These are phyloP conservation scores for Mycena capillaripes DNA, from an alignment of 768 basidiomycete species.

Conservation along the genomic window DNA sequence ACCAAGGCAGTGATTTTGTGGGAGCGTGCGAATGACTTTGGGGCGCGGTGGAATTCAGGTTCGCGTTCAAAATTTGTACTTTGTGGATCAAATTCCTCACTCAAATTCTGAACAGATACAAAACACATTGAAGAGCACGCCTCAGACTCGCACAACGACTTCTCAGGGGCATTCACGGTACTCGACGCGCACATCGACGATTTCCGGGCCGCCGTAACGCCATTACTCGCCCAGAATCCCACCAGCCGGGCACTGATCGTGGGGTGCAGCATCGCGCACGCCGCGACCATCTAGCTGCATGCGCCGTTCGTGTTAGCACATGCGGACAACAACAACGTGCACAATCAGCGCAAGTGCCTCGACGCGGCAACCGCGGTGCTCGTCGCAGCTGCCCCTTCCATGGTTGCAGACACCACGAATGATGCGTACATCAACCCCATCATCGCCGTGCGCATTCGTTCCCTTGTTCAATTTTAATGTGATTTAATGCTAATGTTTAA, in stretches of 20 bases:
- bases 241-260: background rate
- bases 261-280: constrained; percentile 24
- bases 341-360: constrained; percentile 23
- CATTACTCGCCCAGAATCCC: background rate
- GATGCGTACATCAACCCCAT: constrained; percentile 15
- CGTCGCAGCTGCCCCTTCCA: background rate
- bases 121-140: background rate
- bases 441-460: background rate
- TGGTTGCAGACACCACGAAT: background rate
- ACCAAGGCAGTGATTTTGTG: constrained; percentile 32
- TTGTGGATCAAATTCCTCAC: background rate
- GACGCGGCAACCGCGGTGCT: constrained; percentile 21
- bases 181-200: constrained; percentile 9
- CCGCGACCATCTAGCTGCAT: constrained; percentile 32
- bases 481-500: background rate
- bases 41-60: constrained; percentile 20
- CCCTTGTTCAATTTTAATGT: background rate
- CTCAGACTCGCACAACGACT: background rate
- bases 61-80: background rate
- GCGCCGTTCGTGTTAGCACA: constrained; percentile 10
- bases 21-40: constrained; percentile 29
- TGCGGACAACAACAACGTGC: background rate
- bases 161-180: background rate
- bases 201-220: background rate
- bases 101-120: background rate